Percentiles rank a stretch among this genome's conserved stretches.
Evolutionary conservation across 768 basidiomycete genomes (phyloP).

Genomic region (Auricularia heimuer): DNA sequence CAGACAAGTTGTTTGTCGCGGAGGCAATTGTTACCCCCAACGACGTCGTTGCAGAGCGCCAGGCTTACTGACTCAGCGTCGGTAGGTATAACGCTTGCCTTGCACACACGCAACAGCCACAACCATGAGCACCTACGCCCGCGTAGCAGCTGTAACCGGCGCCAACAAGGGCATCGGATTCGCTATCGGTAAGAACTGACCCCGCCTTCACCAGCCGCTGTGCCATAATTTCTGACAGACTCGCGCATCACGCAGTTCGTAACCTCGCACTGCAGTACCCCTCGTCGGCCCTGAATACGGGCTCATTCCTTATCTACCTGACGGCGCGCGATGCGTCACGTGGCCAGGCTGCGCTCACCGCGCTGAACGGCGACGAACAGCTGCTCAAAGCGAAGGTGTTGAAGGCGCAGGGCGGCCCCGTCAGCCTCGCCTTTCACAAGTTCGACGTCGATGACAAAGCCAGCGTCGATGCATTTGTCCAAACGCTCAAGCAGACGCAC

Average conservation of each 20-base stretch:
- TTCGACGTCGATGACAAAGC: slow-evolving; percentile 13
- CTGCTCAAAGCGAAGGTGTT: neutral
- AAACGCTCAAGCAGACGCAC: slow-evolving; percentile 2
- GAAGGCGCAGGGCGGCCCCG: neutral
- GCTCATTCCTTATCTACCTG: neutral
- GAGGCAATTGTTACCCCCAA: too few relatives aligned
- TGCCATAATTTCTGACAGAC: neutral
- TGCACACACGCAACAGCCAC: too few relatives aligned
- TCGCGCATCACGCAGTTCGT: neutral
- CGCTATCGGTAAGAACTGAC: neutral
- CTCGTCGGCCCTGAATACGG: neutral
- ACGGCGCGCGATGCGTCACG: neutral
- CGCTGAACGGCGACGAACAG: neutral
- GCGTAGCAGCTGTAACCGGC: neutral
- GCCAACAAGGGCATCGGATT: neutral
- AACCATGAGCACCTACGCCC: neutral
- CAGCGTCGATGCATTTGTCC: slow-evolving; percentile 11
- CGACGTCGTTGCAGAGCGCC: too few relatives aligned
- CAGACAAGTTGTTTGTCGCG: too few relatives aligned
- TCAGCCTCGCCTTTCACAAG: slow-evolving; percentile 1
- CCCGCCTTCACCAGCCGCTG: neutral
- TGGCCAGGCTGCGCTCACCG: neutral
- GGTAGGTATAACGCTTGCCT: too few relatives aligned
- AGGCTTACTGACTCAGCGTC: too few relatives aligned
- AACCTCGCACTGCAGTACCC: neutral